Evolutionary conservation across 306 rosid species (phyloP), one percentile per base, ranked within the genome.

Genomic region (Quercus gilva): DNA sequence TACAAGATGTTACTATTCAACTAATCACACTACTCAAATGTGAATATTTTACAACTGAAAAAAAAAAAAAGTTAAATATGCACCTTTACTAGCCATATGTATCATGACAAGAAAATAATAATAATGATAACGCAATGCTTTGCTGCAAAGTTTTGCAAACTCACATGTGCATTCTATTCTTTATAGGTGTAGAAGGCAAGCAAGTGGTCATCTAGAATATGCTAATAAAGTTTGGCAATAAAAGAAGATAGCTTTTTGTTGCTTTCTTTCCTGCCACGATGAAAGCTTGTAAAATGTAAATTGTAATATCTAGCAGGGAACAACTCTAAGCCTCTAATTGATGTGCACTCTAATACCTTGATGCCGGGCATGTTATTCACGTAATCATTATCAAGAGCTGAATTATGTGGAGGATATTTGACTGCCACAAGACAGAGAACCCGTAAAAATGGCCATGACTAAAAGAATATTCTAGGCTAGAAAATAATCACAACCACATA

Each of bases 151-250:
- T 71, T 84, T 85, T 78, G 86, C 80, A 80, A 87, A 72, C 80
- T 81, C 61, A 49, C 55, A 78, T 25, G 69, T 73, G 59, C 71
- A 53, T 68, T 67, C 19, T 71, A 37, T 74, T 68, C 76, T 68
- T 64, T 73, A 73, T 25, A 79, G 74, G 71, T 80, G 87, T 91
- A 84, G 77, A 89, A 88, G 97, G 89, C 88, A 91, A 91, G 92
- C 72, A 83, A 87, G 60, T 55, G 12, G 53, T 70, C 56, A 69
- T 28, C 11, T 41, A 74, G 60, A 58, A 74, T 70, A 69, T 60
- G 37, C 26, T 19, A 35, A 49, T 79, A 45, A 68, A 64, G 65
- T 80, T 86, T 10, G 75, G 73, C 59, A 64, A 55, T 63, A 41
- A 3, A 78, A 53, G 20, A 61, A 83, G 82, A 12, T 69, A 25